Evolutionary conservation across 805 yeast species (phyloP).

Genomic region (Pichia nanzhaoensis): DNA sequence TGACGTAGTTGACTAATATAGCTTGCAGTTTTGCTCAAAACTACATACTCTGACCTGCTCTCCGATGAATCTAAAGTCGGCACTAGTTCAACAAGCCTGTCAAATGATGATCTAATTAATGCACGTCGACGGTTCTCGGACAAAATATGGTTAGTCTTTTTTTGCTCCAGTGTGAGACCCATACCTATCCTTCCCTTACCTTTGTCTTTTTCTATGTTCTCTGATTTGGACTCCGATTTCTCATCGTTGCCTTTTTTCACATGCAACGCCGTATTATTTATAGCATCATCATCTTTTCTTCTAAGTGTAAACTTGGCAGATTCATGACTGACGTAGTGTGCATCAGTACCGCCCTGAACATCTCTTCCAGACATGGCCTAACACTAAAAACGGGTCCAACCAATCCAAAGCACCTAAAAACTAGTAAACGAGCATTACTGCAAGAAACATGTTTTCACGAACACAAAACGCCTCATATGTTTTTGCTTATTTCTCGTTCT

Average conservation of each 20-base stretch:
- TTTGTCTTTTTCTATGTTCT: slow-evolving; percentile 10
- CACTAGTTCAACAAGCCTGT: slow-evolving; percentile 62
- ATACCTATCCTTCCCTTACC: not conserved
- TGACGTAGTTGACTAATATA: slow-evolving; percentile 44
- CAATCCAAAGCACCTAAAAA: too few species aligned
- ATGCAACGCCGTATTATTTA: not conserved
- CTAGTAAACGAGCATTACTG: too few species aligned
- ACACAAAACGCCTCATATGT: too few species aligned
- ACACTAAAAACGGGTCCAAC: too few species aligned
- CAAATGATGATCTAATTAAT: slow-evolving; percentile 78
- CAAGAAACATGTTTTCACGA: too few species aligned
- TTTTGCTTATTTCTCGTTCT: too few species aligned
- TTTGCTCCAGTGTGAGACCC: slow-evolving; percentile 26
- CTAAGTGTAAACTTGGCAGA: too few species aligned
- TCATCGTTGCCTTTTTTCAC: slow-evolving; percentile 6
- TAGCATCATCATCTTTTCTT: too few species aligned
- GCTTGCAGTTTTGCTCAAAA: slow-evolving; percentile 51
- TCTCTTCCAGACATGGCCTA: too few species aligned
- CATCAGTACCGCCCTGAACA: too few species aligned
- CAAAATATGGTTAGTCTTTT: slow-evolving; percentile 30
- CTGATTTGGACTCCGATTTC: too few species aligned
- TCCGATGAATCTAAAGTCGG: slow-evolving; percentile 68
- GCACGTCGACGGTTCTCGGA: slow-evolving; percentile 82
- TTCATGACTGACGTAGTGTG: too few species aligned
- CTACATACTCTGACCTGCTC: slow-evolving; percentile 71